Percentiles rank a stretch among this genome's conserved stretches.
phyloP scores from a whole-genome alignment of 257 asterid species.

The Solanum appendiculatum region DNA sequence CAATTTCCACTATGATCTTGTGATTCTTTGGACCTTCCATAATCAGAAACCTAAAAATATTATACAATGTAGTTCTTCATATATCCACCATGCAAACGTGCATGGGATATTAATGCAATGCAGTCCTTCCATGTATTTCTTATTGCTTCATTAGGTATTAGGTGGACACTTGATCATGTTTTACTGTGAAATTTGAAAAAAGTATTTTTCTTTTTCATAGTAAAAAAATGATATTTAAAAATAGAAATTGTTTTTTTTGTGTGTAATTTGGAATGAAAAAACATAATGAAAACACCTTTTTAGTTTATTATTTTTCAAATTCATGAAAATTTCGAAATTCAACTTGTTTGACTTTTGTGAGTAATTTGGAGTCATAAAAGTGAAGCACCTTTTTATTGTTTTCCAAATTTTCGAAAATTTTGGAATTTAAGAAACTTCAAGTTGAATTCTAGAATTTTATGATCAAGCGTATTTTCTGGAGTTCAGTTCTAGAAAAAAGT shows the following conservation, averaged over 20 bases:
- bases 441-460: background rate
- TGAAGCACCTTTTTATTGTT: background rate
- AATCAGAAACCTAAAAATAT: slow-evolving; percentile 4
- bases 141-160: background rate
- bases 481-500: background rate
- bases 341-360: background rate
- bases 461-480: background rate
- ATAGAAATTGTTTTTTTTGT: background rate
- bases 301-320: no score
- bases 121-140: background rate
- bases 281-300: no score
- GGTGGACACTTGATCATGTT: background rate
- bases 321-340: no score
- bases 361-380: background rate
- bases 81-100: slow-evolving; percentile 6
- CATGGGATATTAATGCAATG: background rate
- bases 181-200: background rate
- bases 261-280: background rate
- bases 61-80: background rate
- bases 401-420: no score
- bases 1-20: slow-evolving; percentile 42
- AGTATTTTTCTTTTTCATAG: background rate
- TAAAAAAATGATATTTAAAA: background rate
- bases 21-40: slow-evolving; percentile 18
- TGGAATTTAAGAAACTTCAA: no score